phyloP scores from a whole-genome alignment of 495 filamentous ascomycete genomes.

The Podospora appendiculata region DNA sequence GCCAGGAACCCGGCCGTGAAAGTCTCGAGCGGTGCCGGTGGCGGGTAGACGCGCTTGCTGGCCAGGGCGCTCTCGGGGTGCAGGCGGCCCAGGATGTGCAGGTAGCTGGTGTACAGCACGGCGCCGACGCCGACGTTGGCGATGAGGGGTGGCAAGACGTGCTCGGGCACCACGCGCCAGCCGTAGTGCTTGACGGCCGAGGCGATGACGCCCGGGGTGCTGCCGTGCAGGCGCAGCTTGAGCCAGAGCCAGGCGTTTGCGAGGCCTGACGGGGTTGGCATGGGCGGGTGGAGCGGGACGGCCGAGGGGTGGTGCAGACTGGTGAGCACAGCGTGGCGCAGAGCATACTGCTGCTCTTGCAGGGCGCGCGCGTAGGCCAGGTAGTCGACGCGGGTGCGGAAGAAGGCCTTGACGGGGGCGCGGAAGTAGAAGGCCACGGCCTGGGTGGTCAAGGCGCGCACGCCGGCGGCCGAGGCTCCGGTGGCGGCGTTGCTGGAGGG shows the following conservation, averaged over 20 bases:
- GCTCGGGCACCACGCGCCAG: conserved; percentile 81
- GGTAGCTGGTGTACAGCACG: conserved; percentile 79
- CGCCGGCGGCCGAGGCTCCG: conserved; percentile 64
- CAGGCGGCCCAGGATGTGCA: conserved; percentile 65
- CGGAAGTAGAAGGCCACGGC: conserved; percentile 82
- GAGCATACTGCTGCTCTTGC: conserved; percentile 23
- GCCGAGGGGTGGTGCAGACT: conserved; percentile 20
- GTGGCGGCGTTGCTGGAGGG: conserved; percentile 66
- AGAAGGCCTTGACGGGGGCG: conserved; percentile 83
- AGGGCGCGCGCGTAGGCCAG: conserved; percentile 41
- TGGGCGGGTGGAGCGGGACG: background rate
- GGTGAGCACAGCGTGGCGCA: conserved; percentile 17
- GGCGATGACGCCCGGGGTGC: conserved; percentile 68
- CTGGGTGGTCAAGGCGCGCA: conserved; percentile 71
- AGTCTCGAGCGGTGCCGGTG: conserved; percentile 55
- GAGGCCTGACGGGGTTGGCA: background rate
- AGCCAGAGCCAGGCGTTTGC: conserved; percentile 25
- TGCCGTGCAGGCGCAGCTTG: conserved; percentile 58
- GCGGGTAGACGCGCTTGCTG: conserved; percentile 66
- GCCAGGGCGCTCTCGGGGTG: conserved; percentile 65
- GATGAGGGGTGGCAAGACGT: conserved; percentile 77
- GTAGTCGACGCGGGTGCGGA: conserved; percentile 81
- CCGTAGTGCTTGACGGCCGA: conserved; percentile 74
- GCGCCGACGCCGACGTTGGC: conserved; percentile 83
- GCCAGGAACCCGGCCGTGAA: conserved; percentile 73